phyloP scores from a whole-genome alignment of 176 grass and related monocot genomes.

The Miscanthus lutarioriparius region DNA sequence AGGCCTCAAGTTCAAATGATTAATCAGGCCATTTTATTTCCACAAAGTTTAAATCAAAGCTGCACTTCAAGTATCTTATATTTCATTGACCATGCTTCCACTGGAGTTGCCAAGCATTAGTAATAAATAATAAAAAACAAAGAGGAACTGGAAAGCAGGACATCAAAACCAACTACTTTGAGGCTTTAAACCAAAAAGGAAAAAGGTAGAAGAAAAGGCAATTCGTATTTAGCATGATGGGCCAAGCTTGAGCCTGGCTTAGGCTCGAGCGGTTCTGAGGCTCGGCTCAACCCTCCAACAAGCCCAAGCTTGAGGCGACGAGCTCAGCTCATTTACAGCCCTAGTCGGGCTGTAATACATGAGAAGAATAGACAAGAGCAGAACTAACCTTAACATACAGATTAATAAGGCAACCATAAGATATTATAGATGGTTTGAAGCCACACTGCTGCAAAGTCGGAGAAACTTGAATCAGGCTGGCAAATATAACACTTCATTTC shows the following conservation, averaged over 20 bases:
- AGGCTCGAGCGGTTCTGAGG: not conserved
- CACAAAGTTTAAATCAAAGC: not conserved
- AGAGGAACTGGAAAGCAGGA: not conserved
- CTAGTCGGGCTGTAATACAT: not conserved
- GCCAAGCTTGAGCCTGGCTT: not conserved
- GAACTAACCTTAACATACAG: slow-evolving; percentile 81
- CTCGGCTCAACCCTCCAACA: not conserved
- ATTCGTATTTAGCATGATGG: not conserved
- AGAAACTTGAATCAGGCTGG: slow-evolving; percentile 29
- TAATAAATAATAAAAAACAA: slow-evolving; percentile 3
- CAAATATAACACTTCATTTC: not conserved
- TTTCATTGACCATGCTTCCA: not conserved
- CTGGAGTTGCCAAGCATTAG: not conserved
- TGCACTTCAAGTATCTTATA: slow-evolving; percentile 24
- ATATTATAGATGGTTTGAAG: slow-evolving; percentile 83
- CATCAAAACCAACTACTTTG: slow-evolving; percentile 4
- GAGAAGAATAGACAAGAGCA: not conserved
- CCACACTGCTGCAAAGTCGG: slow-evolving; percentile 74
- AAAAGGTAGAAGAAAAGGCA: not conserved
- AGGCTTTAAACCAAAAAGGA: not conserved
- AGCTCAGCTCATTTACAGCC: not conserved
- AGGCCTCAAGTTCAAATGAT: not conserved
- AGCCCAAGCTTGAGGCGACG: not conserved
- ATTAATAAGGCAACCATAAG: slow-evolving; percentile 96
- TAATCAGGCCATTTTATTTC: not conserved